These are phyloP conservation scores for Blepharisma stoltei DNA, from an alignment of 73 alveolate genomes.

Conservation along the genomic window DNA sequence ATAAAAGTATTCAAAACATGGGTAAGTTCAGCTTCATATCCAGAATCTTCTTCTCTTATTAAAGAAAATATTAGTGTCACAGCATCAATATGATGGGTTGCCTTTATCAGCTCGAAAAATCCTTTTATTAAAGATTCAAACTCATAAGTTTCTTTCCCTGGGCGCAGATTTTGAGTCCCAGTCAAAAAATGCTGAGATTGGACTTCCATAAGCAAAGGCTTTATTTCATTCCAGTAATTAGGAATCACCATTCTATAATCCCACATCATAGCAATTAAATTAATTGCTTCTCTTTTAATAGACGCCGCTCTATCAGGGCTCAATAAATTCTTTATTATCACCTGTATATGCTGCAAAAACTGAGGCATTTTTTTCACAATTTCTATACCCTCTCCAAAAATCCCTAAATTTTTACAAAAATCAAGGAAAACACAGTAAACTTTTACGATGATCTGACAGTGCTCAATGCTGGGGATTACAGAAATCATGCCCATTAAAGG, in stretches of 20 bases:
- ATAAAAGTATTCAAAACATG: slow-evolving; percentile 37
- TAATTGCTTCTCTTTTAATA: slow-evolving; percentile 2
- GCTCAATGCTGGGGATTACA: background rate
- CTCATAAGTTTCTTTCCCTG: background rate
- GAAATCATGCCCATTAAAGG: slow-evolving; percentile 1
- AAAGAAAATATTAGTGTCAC: slow-evolving; percentile 40
- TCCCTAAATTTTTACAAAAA: background rate
- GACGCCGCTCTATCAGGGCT: background rate
- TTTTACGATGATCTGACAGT: background rate
- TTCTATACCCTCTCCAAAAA: slow-evolving; percentile 13
- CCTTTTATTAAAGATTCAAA: background rate
- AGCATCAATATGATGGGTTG: slow-evolving; percentile 20
- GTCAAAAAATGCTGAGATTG: background rate
- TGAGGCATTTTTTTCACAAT: background rate
- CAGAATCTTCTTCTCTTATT: slow-evolving; percentile 50
- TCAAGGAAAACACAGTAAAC: slow-evolving; percentile 20
- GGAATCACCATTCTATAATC: background rate
- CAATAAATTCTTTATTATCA: background rate
- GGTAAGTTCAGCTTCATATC: slow-evolving; percentile 36
- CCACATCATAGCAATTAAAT: background rate
- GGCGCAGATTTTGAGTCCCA: background rate
- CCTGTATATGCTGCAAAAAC: background rate
- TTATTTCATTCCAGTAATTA: background rate
- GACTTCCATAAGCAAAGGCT: background rate
- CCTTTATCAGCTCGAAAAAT: background rate